These are phyloP conservation scores for Phytophthora citricola DNA, from an alignment of 352 stramenopile species.

Conservation along the genomic window DNA sequence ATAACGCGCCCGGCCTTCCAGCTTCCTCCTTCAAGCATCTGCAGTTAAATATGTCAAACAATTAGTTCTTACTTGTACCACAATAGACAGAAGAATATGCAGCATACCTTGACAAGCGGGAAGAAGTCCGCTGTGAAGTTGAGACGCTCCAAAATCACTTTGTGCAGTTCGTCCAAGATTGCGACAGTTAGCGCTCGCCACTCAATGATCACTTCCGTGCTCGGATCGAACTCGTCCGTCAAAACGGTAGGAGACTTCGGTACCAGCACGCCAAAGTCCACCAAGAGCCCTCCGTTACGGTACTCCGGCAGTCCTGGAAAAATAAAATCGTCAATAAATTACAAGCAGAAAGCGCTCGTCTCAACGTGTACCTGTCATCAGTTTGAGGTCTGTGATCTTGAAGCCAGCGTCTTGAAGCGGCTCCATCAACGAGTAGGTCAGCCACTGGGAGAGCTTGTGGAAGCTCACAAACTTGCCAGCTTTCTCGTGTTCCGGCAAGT, in stretches of 20 bases:
- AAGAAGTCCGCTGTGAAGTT: constrained; percentile 78
- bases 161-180: constrained; percentile 80
- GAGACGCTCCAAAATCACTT: constrained; percentile 65
- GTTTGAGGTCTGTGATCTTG: constrained; percentile 76
- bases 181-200: constrained; percentile 87
- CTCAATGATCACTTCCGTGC: constrained; percentile 83
- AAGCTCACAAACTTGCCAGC: constrained; percentile 81
- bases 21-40: constrained; percentile 87
- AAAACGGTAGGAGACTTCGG: constrained; percentile 66
- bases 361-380: constrained; percentile 57
- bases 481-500: constrained; percentile 55
- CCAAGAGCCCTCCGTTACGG: constrained; percentile 81
- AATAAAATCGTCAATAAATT: no score
- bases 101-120: constrained; percentile 80
- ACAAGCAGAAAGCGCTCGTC: background rate
- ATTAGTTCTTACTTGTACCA: constrained; percentile 6
- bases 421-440: constrained; percentile 91
- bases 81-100: background rate
- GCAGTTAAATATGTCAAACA: background rate
- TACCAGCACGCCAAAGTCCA: constrained; percentile 82
- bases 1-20: constrained; percentile 88
- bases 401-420: constrained; percentile 83
- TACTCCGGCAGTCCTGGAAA: constrained; percentile 77
- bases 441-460: constrained; percentile 91
- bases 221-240: constrained; percentile 67